Conservation (phyloP, 1,139 yeast species). For the Suhomyces ambrosiae region DNA sequence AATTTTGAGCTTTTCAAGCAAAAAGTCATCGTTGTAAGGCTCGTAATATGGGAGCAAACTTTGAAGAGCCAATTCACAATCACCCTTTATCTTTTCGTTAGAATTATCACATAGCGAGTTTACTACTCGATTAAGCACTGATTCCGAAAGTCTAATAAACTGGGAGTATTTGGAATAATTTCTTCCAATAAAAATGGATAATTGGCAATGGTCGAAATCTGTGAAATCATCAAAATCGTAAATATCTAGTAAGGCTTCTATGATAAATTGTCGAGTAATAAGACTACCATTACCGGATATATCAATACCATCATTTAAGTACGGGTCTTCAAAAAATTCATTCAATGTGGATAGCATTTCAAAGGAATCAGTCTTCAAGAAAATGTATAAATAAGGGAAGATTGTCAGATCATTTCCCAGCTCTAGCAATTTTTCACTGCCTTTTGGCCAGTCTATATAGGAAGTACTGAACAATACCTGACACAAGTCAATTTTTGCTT, state of each 20-base stretch:
- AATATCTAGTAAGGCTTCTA: conserved; percentile 63
- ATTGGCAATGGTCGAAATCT: conserved; percentile 38
- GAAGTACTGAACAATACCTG: conserved; percentile 53
- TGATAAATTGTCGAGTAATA: conserved; percentile 63
- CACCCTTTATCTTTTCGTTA: conserved; percentile 29
- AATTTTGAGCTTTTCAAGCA: conserved; percentile 54
- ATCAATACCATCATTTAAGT: conserved; percentile 50
- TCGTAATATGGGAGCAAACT: conserved; percentile 63
- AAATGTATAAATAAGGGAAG: conserved; percentile 59
- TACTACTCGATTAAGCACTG: conserved; percentile 50
- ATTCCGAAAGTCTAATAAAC: conserved; percentile 69
- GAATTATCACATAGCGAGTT: conserved; percentile 51
- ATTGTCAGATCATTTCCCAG: conserved; percentile 39
- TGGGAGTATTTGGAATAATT: conserved; percentile 82
- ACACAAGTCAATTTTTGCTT: conserved; percentile 53
- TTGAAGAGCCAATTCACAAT: conserved; percentile 71
- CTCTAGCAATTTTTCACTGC: conserved; percentile 21
- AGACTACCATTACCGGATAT: neutral
- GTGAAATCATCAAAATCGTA: conserved; percentile 39
- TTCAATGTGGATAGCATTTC: conserved; percentile 66
- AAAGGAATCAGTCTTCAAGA: conserved; percentile 54
- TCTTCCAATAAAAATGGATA: conserved; percentile 71
- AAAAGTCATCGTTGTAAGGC: conserved; percentile 50
- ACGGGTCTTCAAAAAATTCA: conserved; percentile 77
- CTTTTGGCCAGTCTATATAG: conserved; percentile 48